Conservation (phyloP, 2,329 filamentous ascomycete genomes). For the Coleophoma crateriformis region DNA sequence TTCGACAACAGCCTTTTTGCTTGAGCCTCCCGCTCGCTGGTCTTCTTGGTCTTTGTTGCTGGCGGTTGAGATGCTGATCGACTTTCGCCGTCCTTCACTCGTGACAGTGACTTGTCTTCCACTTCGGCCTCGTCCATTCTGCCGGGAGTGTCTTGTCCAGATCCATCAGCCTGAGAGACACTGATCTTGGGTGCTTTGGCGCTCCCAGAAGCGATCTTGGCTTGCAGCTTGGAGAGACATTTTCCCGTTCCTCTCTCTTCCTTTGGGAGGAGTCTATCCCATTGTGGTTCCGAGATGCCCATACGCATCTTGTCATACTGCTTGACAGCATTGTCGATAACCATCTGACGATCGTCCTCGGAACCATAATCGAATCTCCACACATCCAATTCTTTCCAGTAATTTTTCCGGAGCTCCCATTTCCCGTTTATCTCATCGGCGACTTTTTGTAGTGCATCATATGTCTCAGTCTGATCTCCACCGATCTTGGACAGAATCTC, state of each 20-base stretch:
- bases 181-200: constrained; percentile 44
- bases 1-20: constrained; percentile 48
- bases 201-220: constrained; percentile 48
- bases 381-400: constrained; percentile 60
- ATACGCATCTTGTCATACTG: constrained; percentile 55
- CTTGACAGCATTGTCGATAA: constrained; percentile 55
- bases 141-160: constrained; percentile 36
- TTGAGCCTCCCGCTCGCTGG: constrained; percentile 45
- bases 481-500: constrained; percentile 46
- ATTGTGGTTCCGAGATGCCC: constrained; percentile 49
- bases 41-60: constrained; percentile 50
- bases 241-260: constrained; percentile 55
- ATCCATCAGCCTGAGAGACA: constrained; percentile 44
- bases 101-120: constrained; percentile 26
- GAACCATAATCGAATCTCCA: constrained; percentile 54
- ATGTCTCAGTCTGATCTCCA: constrained; percentile 43
- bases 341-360: constrained; percentile 49
- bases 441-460: constrained; percentile 49
- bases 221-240: constrained; percentile 56
- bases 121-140: constrained; percentile 34
- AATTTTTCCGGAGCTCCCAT: constrained; percentile 50
- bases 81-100: constrained; percentile 28
- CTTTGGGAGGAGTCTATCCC: constrained; percentile 54
- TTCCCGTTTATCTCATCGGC: constrained; percentile 47
- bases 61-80: constrained; percentile 46